Percentiles rank a stretch among this genome's conserved stretches.
Conservation (phyloP, 257 asterid genomes). For the Solanum chiquidenum region DNA sequence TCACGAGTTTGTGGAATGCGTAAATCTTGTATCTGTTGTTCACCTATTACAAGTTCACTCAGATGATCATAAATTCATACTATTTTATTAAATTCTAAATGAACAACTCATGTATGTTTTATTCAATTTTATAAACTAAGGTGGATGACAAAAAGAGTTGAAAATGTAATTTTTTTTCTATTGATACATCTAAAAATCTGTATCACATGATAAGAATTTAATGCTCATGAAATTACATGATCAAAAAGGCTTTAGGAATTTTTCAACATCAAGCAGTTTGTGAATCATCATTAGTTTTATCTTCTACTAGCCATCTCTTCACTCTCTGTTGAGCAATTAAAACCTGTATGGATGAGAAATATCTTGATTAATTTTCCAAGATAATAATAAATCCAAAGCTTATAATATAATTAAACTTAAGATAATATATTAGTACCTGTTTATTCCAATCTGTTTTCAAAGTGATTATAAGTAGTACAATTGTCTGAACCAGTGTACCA, state of each 20-base stretch:
- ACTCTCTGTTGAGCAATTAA: conserved; percentile 21
- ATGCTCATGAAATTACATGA: not conserved
- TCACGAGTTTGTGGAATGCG: not conserved
- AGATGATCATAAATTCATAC: not conserved
- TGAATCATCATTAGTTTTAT: conserved; percentile 1
- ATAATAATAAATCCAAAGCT: not conserved
- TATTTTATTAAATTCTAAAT: not conserved
- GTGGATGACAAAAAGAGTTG: not conserved
- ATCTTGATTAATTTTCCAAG: not conserved
- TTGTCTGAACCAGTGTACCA: conserved; percentile 33
- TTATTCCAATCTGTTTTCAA: conserved; percentile 39
- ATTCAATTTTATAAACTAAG: not conserved
- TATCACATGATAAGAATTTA: not conserved
- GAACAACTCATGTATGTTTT: fast-evolving
- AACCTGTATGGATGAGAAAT: conserved; percentile 7
- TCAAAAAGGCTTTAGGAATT: not conserved
- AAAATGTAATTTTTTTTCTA: not conserved
- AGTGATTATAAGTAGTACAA: conserved; percentile 23
- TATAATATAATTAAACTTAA: not conserved
- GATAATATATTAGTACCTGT: conserved; percentile 12
- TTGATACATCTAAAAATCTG: not conserved
- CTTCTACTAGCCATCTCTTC: conserved; percentile 21
- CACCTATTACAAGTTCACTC: not conserved
- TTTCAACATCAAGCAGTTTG: not conserved
- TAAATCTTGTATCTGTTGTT: not conserved